Evolutionary conservation across 2,329 filamentous ascomycete genomes (phyloP), one percentile per base, ranked within the genome.

Genomic region (Ceratocystis variospora): DNA sequence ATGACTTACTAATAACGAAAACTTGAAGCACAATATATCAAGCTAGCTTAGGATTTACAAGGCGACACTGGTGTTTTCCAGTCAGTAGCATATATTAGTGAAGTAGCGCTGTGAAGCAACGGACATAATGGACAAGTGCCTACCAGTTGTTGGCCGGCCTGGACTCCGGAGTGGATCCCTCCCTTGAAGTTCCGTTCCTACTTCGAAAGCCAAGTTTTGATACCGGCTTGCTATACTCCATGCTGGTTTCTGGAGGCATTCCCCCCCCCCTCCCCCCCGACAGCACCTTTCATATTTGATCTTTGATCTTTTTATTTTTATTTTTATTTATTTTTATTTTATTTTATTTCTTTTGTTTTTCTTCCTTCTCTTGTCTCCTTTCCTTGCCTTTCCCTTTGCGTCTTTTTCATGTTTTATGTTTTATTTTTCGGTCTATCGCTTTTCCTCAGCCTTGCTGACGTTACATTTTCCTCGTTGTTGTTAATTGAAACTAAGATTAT

Each of bases 1-100:
- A 59, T 59, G 31, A 59, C 19, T 59, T 59, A 59, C 17, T 59
- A 59, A 59, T 53, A 63, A 46, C 62, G 28, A 22, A 33, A 41
- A 5, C 37, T 25, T 59, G 55, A 31, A 19, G n/a, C 55, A 59
- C 55, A 37, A 37, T 25, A 5, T 53, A 10, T 53, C 1, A 5
- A 53, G 19, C 22, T 12, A 22, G 5, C 8, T 7, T 15, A 6
- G 3, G 19, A 7, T n/a, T 10, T 15, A 4, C 37, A 12, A 12
- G 1, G 3, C 10, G 12, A 8, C 37, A 5, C n/a, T 50, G 10
- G 17, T 7, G 3, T 19, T 19, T 22, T 28, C 3, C 3, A 4
- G 28, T 5, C 6, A 8, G n/a, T 22, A 50, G 5, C 46, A 17
- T 50, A 0, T 22, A 19, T 50, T 50, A 12, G 4, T 15, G 3